Evolutionary conservation across 805 yeast genomes (phyloP), one percentile per base, ranked within the genome.

Genomic region (Candida maris): DNA sequence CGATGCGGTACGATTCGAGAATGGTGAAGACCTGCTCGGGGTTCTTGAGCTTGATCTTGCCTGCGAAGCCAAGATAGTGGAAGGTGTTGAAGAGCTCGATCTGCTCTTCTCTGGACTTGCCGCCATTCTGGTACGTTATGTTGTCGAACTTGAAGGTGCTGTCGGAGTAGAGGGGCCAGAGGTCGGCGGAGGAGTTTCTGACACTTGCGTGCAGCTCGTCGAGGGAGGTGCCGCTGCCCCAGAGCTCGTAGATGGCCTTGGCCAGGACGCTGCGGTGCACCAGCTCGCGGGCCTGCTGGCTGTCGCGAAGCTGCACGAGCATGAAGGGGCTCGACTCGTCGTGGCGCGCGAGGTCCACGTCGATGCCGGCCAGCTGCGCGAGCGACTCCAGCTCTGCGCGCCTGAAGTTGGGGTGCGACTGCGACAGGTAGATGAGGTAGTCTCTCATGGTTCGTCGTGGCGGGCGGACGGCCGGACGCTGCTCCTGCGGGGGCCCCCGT

Each of bases 371-470:
- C 35, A 84, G 59, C 22, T 76, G 79, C 0, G 97, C 97, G 30
- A 93, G 62, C 0, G 97, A 81, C 49, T 83, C 87, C 23, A 93
- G 62, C 61, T 91, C 98, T 0, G 95, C 85, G 24, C 62, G 62
- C 32, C 97, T 70, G 61, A 91, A 91, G 41, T 75, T 71, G 34
- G 81, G 78, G 54, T 87, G 88, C 27, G 81, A 74, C 61, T 89
- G 96, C 3, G 96, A 96, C 54, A 93, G 70, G 54, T 82, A 78
- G n/a, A 93, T 66, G 32, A 91, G 57, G 53, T 86, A 93, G 37
- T 73, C 70, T 59, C 71, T 73, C 75, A 71, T 70, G 28, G 16
- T 14, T n/a, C n/a, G n/a, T n/a, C n/a, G n/a, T n/a, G n/a, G n/a
- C n/a, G n/a, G n/a, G n/a, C n/a, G n/a, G n/a, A n/a, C n/a, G n/a